phyloP scores from a whole-genome alignment of 129 eudicot species.

The Smallanthus sonchifolius region DNA sequence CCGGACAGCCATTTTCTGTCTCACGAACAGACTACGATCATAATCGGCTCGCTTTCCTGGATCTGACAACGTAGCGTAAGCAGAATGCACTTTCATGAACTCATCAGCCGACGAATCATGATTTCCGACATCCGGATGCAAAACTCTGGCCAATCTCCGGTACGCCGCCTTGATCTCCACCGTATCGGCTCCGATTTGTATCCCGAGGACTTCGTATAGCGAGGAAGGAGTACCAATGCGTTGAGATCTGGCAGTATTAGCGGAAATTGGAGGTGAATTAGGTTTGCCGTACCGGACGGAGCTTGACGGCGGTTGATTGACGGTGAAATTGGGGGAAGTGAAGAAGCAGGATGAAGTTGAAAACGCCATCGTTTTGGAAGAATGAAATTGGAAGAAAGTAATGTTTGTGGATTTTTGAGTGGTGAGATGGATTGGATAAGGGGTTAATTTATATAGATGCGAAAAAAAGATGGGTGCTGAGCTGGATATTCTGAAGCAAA shows the following conservation, averaged over 20 bases:
- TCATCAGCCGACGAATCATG: constrained; percentile 33
- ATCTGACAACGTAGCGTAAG: constrained; percentile 35
- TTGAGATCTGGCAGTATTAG: background rate
- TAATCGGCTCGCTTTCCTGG: constrained; percentile 36
- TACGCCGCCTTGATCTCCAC: constrained; percentile 46
- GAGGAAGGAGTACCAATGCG: constrained; percentile 10
- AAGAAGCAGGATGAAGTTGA: constrained; percentile 15
- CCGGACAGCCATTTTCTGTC: constrained; percentile 14
- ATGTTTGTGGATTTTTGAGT: background rate
- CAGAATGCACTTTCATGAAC: constrained; percentile 36
- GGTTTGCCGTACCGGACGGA: background rate
- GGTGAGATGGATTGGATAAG: constrained; percentile 20
- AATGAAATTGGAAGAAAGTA: background rate
- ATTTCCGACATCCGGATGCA: constrained; percentile 38
- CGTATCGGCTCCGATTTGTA: constrained; percentile 33
- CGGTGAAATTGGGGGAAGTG: constrained; percentile 24
- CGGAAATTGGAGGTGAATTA: constrained; percentile 6
- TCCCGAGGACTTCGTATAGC: constrained; percentile 33
- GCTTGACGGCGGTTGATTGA: constrained; percentile 15
- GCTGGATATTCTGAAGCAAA: background rate
- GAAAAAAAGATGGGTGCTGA: constrained; percentile 15
- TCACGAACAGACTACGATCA: constrained; percentile 20
- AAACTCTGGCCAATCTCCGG: constrained; percentile 35
- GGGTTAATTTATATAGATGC: constrained; percentile 13
- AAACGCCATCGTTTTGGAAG: constrained; percentile 13